phyloP scores from a whole-genome alignment of 148 eudicot genomes.

The Amaranthus palmeri region DNA sequence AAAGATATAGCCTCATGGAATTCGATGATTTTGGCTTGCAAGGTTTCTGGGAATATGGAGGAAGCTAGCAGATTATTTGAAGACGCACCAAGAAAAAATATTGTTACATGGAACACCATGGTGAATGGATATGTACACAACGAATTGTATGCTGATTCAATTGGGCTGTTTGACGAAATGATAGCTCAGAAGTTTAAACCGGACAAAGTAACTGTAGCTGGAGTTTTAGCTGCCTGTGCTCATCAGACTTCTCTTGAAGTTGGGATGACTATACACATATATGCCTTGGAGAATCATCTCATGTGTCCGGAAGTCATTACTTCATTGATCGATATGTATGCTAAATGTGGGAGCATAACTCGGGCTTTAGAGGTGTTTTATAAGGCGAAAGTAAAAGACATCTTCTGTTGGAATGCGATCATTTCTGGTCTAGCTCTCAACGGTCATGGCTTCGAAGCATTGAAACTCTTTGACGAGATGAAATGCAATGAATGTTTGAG shows the following conservation, averaged over 20 bases:
- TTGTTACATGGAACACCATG: conserved; percentile 38
- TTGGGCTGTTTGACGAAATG: conserved; percentile 28
- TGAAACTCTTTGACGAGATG: conserved; percentile 34
- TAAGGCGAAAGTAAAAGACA: conserved; percentile 13
- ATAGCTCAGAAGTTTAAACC: conserved; percentile 16
- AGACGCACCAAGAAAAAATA: conserved; percentile 21
- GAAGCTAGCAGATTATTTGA: conserved; percentile 30
- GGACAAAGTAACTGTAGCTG: conserved; percentile 18
- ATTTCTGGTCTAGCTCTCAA: conserved; percentile 23
- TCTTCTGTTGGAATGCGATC: conserved; percentile 21
- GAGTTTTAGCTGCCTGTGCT: conserved; percentile 25
- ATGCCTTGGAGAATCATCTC: conserved; percentile 20
- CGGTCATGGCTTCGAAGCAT: conserved; percentile 26
- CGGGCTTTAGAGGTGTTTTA: conserved; percentile 16
- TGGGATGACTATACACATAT: conserved; percentile 12
- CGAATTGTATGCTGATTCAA: conserved; percentile 34
- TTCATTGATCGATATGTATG: conserved; percentile 23
- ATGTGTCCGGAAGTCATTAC: conserved; percentile 18
- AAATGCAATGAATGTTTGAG: conserved; percentile 30
- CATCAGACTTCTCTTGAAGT: conserved; percentile 22
- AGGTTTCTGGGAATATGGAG: conserved; percentile 24
- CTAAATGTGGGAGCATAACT: conserved; percentile 24
- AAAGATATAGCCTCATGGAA: conserved; percentile 49
- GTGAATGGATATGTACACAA: conserved; percentile 29
- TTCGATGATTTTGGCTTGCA: conserved; percentile 44